Conservation (phyloP, 768 basidiomycete species). For the Phanerochaete sordida region DNA sequence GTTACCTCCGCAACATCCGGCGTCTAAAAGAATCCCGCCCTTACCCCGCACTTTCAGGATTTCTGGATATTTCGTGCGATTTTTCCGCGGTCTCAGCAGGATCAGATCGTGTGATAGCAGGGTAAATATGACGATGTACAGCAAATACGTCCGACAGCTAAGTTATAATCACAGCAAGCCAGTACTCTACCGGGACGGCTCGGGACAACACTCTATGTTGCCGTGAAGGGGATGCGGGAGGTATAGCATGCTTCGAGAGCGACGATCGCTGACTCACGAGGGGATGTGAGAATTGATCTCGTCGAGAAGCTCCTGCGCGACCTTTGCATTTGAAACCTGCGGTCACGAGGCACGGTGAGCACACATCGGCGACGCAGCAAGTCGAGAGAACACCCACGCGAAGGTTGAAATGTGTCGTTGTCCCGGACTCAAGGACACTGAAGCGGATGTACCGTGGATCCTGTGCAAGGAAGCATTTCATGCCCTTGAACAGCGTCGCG, state of each 20-base stretch:
- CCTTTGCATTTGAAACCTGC: slow-evolving; percentile 66
- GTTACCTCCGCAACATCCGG: slow-evolving; percentile 2
- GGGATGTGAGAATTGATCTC: slow-evolving; percentile 45
- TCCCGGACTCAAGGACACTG: slow-evolving; percentile 62
- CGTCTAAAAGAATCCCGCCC: not conserved
- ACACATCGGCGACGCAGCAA: not conserved
- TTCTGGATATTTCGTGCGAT: not conserved
- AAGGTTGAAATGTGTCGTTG: slow-evolving; percentile 69
- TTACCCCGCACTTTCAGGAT: not conserved
- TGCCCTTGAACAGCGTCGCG: slow-evolving; percentile 72
- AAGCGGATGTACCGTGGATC: slow-evolving; percentile 80
- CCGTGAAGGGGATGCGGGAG: not conserved
- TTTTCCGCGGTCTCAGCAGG: too few species aligned
- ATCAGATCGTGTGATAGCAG: not conserved
- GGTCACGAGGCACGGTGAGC: not conserved
- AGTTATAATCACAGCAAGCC: not conserved
- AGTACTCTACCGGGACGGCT: not conserved
- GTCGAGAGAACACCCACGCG: slow-evolving; percentile 44
- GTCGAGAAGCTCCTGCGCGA: slow-evolving; percentile 66
- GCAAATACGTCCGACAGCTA: slow-evolving; percentile 4
- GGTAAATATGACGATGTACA: not conserved
- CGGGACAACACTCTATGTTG: slow-evolving; percentile 1
- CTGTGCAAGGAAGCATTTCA: slow-evolving; percentile 68
- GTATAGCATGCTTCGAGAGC: not conserved
- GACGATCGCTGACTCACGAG: slow-evolving; percentile 1